A percentile compares a stretch with the other conserved stretches of the same genome.
These are phyloP conservation scores for Forsythia suspensa DNA, from an alignment of 257 asterid genomes.

Conservation along the genomic window DNA sequence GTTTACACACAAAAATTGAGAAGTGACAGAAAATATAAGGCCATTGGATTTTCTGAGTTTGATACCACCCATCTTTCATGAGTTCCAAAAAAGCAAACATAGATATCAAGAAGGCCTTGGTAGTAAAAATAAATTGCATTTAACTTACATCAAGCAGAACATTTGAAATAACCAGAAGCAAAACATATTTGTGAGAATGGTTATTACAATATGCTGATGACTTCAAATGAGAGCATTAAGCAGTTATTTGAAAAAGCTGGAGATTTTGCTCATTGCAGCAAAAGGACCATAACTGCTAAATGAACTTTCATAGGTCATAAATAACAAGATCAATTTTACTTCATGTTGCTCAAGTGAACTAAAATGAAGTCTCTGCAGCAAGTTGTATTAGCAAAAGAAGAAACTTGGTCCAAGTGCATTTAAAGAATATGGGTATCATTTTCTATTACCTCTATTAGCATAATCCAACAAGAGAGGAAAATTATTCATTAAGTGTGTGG, in stretches of 20 bases:
- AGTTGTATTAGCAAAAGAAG: neutral
- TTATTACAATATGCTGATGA: neutral
- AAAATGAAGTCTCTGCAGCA: neutral
- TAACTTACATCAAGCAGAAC: neutral
- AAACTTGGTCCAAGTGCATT: neutral
- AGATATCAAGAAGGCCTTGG: neutral
- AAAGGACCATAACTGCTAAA: neutral
- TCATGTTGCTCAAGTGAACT: slow-evolving; percentile 8
- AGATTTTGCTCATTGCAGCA: neutral
- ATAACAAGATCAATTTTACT: neutral
- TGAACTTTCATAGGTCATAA: neutral
- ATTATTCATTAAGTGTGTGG: neutral
- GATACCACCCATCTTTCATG: neutral
- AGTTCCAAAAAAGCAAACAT: neutral
- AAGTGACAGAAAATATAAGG: neutral
- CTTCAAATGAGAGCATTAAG: neutral
- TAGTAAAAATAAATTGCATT: neutral
- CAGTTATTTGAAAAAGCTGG: neutral
- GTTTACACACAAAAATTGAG: neutral
- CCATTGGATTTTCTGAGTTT: neutral
- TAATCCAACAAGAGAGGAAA: neutral
- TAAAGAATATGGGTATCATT: neutral
- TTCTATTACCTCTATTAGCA: neutral
- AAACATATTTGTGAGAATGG: neutral
- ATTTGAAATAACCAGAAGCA: neutral